Percentiles rank a stretch among this genome's conserved stretches.
Evolutionary conservation across 257 asterid genomes (phyloP).

Genomic region (Solanum sejunctum): DNA sequence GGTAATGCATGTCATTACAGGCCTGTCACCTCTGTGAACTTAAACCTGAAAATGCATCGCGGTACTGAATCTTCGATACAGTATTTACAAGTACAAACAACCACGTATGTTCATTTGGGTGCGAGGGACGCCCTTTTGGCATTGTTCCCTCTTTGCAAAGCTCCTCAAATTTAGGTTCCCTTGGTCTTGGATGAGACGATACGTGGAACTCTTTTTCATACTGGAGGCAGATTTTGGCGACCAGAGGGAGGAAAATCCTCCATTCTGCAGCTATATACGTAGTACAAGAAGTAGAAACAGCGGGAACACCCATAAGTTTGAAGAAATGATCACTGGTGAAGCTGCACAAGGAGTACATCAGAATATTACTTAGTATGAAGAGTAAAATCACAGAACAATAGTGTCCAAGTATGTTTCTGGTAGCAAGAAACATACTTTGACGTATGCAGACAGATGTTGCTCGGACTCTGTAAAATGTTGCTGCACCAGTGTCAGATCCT

Average conservation of each 20-base stretch:
- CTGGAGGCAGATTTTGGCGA: not conserved
- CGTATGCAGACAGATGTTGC: not conserved
- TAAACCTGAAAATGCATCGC: constrained; percentile 62
- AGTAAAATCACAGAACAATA: not conserved
- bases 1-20: constrained; percentile 29
- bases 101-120: constrained; percentile 36
- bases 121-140: constrained; percentile 25
- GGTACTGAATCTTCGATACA: constrained; percentile 30
- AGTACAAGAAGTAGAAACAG: constrained; percentile 22
- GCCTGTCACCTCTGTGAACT: constrained; percentile 94
- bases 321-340: constrained; percentile 28
- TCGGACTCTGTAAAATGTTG: not conserved
- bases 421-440: not conserved
- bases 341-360: constrained; percentile 36
- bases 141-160: constrained; percentile 33
- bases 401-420: not conserved
- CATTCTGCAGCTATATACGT: constrained; percentile 22
- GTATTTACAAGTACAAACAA: constrained; percentile 57
- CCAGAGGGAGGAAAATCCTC: not conserved
- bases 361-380: not conserved
- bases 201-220: not conserved
- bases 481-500: not conserved
- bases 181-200: not conserved
- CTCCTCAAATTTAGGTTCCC: constrained; percentile 4
- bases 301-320: constrained; percentile 25